phyloP scores from a whole-genome alignment of 345 rosid genomes.

The Salix dunnii region DNA sequence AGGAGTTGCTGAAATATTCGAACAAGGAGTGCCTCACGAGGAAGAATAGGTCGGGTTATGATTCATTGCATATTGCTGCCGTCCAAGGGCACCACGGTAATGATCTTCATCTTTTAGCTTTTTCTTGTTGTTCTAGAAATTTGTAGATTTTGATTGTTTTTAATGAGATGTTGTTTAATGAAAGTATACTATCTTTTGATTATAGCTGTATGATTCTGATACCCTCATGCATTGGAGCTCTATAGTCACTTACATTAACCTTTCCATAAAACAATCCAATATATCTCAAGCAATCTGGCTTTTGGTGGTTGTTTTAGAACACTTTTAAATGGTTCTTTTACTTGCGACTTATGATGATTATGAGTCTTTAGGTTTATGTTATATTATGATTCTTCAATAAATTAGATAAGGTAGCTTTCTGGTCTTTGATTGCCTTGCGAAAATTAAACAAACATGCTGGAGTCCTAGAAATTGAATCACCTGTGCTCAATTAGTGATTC shows the following conservation, averaged over 20 bases:
- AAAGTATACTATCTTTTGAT: neutral
- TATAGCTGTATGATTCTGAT: neutral
- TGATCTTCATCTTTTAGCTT: constrained; percentile 9
- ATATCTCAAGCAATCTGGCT: neutral
- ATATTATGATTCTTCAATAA: neutral
- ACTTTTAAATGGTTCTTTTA: neutral
- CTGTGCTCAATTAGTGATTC: neutral
- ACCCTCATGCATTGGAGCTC: neutral
- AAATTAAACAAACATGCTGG: neutral
- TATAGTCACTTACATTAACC: neutral
- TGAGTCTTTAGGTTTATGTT: neutral
- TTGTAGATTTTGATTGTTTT: neutral
- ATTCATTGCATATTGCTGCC: constrained; percentile 87
- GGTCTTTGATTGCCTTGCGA: neutral
- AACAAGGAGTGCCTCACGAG: constrained; percentile 65
- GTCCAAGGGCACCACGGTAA: constrained; percentile 86
- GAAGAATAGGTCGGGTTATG: constrained; percentile 77
- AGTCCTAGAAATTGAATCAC: neutral
- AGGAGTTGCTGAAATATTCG: constrained; percentile 77
- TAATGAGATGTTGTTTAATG: neutral
- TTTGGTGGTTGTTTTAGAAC: neutral
- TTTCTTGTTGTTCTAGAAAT: neutral
- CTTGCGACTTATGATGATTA: neutral
- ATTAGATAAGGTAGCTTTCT: neutral
- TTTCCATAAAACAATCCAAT: neutral